A percentile compares a stretch with the other conserved stretches of the same genome.
These are phyloP conservation scores for Pseudopediastrum boryanum DNA, from an alignment of 139 green algal species.

Conservation along the genomic window DNA sequence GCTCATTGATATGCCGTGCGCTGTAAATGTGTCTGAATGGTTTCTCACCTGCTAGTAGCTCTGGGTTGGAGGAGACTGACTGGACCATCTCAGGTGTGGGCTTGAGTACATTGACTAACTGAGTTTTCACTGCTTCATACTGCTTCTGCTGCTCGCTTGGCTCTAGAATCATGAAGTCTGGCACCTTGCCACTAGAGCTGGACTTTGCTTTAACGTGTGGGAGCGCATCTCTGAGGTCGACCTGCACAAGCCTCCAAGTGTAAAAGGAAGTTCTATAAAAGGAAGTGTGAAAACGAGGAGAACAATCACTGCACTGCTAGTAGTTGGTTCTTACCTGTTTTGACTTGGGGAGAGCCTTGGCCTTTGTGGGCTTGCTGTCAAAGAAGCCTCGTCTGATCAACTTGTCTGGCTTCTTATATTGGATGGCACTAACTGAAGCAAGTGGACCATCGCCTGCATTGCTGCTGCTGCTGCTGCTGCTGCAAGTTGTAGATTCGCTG, in stretches of 20 bases:
- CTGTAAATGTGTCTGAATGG: too few species aligned
- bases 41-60: conserved; percentile 34
- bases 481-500: conserved; percentile 17
- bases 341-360: too few species aligned
- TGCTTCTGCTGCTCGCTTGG: conserved; percentile 42
- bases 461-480: background rate
- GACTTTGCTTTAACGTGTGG: background rate
- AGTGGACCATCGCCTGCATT: background rate
- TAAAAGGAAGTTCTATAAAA: too few species aligned
- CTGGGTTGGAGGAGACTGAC: conserved; percentile 27
- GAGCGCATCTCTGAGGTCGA: background rate
- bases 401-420: conserved; percentile 1
- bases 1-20: too few species aligned
- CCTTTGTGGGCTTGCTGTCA: conserved; percentile 37
- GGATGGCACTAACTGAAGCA: too few species aligned
- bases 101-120: conserved; percentile 41
- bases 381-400: conserved; percentile 52
- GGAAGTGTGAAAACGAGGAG: too few species aligned
- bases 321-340: background rate
- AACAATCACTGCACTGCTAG: too few species aligned
- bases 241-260: background rate
- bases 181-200: conserved; percentile 40
- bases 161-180: conserved; percentile 45
- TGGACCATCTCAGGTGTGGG: conserved; percentile 44
- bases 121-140: background rate